These are phyloP conservation scores for Nemania bipapillata DNA, from an alignment of 2,329 filamentous ascomycete species.

Conservation along the genomic window DNA sequence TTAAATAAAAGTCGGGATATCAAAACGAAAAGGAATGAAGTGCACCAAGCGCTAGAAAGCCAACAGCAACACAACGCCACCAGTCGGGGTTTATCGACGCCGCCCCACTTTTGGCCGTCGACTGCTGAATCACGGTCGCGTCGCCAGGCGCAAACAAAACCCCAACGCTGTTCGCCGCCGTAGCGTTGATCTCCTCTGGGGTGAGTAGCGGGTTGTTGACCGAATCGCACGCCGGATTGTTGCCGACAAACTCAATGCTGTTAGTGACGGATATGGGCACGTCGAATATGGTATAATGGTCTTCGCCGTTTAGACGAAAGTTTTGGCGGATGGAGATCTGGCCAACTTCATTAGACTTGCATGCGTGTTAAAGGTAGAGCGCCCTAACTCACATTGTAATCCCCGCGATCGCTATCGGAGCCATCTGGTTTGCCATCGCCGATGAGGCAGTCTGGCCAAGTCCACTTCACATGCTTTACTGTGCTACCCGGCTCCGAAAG, in stretches of 20 bases:
- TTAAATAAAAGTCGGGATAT: neutral
- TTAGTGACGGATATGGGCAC: slow-evolving; percentile 76
- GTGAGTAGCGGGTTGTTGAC: slow-evolving; percentile 64
- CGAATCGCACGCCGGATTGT: slow-evolving; percentile 61
- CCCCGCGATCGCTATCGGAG: slow-evolving; percentile 64
- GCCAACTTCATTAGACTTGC: too few relatives aligned
- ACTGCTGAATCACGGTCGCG: slow-evolving; percentile 58
- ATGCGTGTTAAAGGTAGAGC: neutral
- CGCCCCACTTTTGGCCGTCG: slow-evolving; percentile 50
- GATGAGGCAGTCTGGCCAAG: slow-evolving; percentile 75
- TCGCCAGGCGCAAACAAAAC: slow-evolving; percentile 65
- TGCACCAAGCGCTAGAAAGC: slow-evolving; percentile 51
- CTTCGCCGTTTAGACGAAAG: slow-evolving; percentile 71
- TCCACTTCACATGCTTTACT: slow-evolving; percentile 78
- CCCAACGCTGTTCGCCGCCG: slow-evolving; percentile 58
- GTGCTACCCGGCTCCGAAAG: slow-evolving; percentile 72
- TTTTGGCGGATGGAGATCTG: slow-evolving; percentile 77
- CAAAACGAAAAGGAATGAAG: slow-evolving; percentile 37
- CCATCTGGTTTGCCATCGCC: slow-evolving; percentile 64
- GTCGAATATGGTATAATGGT: slow-evolving; percentile 77
- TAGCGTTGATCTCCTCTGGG: slow-evolving; percentile 58
- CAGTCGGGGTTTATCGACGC: slow-evolving; percentile 49
- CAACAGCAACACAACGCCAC: slow-evolving; percentile 50
- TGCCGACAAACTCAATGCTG: slow-evolving; percentile 60
- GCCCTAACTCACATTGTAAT: slow-evolving; percentile 66